These are phyloP conservation scores for Juncus inflexus DNA, from an alignment of 176 grass and related monocot genomes.

Conservation along the genomic window DNA sequence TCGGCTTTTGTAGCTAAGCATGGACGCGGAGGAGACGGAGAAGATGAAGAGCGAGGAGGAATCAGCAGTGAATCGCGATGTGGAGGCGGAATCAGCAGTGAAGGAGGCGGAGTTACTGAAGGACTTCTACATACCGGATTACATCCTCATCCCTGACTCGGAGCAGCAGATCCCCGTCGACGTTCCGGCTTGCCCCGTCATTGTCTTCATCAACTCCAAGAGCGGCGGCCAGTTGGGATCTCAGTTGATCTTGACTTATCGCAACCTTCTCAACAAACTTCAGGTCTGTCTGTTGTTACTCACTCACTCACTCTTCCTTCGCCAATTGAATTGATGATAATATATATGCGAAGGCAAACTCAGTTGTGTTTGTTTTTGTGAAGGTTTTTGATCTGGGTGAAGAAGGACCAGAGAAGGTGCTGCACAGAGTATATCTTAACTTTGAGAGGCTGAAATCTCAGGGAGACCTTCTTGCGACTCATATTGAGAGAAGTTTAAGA, in stretches of 20 bases:
- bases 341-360: no score
- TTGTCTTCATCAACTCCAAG: constrained; percentile 86
- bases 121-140: constrained; percentile 75
- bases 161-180: constrained; percentile 21
- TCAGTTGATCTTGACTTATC: constrained; percentile 66
- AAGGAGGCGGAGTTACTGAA: constrained; percentile 30
- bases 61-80: no score
- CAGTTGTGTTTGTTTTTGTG: not conserved
- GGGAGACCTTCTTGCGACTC: constrained; percentile 40
- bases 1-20: no score
- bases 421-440: constrained; percentile 72
- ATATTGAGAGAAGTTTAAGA: constrained; percentile 67
- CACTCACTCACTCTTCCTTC: not conserved
- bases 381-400: constrained; percentile 82
- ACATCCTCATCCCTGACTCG: constrained; percentile 55
- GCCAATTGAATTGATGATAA: not conserved
- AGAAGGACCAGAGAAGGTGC: constrained; percentile 82
- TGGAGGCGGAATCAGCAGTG: constrained; percentile 37
- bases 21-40: no score
- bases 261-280: constrained; percentile 62
- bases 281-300: constrained; percentile 43
- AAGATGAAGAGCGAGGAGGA: no score
- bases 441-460: constrained; percentile 64
- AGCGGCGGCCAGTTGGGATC: constrained; percentile 83
- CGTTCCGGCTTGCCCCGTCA: constrained; percentile 46